phyloP scores from a whole-genome alignment of 306 rosid species.

The Malus sylvestris region DNA sequence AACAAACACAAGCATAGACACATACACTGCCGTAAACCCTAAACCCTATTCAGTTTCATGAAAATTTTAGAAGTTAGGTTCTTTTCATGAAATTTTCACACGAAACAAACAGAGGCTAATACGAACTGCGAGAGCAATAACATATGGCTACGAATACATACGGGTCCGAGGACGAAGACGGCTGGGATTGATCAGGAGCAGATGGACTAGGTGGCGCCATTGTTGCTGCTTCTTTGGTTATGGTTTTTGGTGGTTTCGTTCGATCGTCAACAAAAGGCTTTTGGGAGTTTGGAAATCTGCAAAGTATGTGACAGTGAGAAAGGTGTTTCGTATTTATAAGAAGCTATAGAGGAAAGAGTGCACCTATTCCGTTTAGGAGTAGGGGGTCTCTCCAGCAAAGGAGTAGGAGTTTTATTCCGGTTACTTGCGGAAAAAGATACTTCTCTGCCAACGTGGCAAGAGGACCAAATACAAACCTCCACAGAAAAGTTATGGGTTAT shows the following conservation, averaged over 20 bases:
- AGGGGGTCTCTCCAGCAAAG: not conserved
- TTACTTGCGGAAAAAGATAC: not conserved
- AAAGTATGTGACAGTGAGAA: not conserved
- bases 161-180: slow-evolving; percentile 17
- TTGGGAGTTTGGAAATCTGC: not conserved
- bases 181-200: not conserved
- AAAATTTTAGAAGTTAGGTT: not conserved
- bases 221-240: not conserved
- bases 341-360: not conserved
- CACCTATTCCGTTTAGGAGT: not conserved
- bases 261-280: not conserved
- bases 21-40: not conserved
- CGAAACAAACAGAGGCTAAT: not conserved
- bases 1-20: not conserved
- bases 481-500: too few relatives aligned
- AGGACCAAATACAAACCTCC: too few relatives aligned
- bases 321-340: not conserved
- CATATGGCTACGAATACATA: not conserved
- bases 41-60: not conserved
- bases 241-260: not conserved
- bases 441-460: too few relatives aligned
- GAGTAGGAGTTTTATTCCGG: not conserved
- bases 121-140: not conserved
- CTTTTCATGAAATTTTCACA: not conserved
- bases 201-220: slow-evolving; percentile 18